Percentiles rank a stretch among this genome's conserved stretches.
Conservation (phyloP, 352 stramenopile species). For the Pythium aquatile region DNA sequence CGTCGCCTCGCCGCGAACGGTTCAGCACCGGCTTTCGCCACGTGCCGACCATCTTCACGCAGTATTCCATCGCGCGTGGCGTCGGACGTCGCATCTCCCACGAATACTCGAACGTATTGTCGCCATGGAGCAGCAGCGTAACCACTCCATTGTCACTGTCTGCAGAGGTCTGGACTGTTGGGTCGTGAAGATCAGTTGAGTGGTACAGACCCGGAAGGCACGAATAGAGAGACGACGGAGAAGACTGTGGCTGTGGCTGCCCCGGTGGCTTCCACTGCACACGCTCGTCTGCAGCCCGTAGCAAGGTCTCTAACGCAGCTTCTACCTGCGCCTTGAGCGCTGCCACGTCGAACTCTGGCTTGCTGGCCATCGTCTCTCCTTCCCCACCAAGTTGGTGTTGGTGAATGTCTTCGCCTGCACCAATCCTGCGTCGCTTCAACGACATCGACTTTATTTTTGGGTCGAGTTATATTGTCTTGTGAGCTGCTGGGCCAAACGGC, state of each 20-base stretch:
- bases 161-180: background rate
- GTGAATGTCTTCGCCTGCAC: background rate
- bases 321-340: conserved; percentile 54
- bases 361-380: conserved; percentile 31
- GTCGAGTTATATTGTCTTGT: background rate
- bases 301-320: conserved; percentile 52
- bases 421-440: too few species aligned
- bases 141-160: conserved; percentile 10
- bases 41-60: conserved; percentile 56
- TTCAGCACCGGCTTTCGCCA: conserved; percentile 80
- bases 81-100: conserved; percentile 61
- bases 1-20: conserved; percentile 61
- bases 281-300: conserved; percentile 54
- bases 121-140: conserved; percentile 58
- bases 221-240: conserved; percentile 29
- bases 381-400: background rate
- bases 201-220: conserved; percentile 68
- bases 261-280: conserved; percentile 53
- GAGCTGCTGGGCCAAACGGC: background rate
- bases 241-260: background rate
- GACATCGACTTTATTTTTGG: conserved; percentile 4
- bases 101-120: conserved; percentile 81
- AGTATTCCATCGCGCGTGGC: conserved; percentile 65
- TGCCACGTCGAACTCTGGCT: conserved; percentile 22
- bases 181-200: conserved; percentile 13